Percentiles rank a stretch among this genome's conserved stretches.
Evolutionary conservation across 768 basidiomycete genomes (phyloP).

Genomic region (Myochromella boudieri): DNA sequence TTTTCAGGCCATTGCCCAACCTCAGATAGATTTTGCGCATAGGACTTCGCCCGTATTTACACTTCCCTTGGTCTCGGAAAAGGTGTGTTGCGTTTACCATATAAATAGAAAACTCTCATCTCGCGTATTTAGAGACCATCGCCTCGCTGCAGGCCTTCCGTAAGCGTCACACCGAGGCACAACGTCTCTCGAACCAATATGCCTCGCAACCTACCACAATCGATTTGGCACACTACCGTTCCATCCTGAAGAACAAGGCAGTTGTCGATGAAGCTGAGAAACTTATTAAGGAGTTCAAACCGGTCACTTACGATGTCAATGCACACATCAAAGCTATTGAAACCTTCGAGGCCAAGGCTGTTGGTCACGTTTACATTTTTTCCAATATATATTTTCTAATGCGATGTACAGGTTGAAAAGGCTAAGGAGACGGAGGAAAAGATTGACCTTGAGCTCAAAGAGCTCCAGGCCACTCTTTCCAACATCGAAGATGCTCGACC

Average conservation of each 20-base stretch:
- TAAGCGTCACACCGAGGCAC: slow-evolving; percentile 90
- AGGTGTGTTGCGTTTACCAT: slow-evolving; percentile 46
- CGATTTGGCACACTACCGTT: slow-evolving; percentile 91
- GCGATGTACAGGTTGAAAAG: slow-evolving; percentile 64
- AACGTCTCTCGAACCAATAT: slow-evolving; percentile 65
- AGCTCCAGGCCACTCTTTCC: slow-evolving; percentile 88
- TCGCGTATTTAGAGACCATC: slow-evolving; percentile 69
- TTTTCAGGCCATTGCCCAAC: neutral
- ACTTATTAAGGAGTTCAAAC: slow-evolving; percentile 84
- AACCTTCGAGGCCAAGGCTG: slow-evolving; percentile 95
- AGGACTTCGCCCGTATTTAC: slow-evolving; percentile 88
- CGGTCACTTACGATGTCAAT: slow-evolving; percentile 88
- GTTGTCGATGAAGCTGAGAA: slow-evolving; percentile 94
- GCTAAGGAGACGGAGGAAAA: slow-evolving; percentile 88
- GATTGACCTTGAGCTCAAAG: slow-evolving; percentile 88
- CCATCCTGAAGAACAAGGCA: slow-evolving; percentile 87
- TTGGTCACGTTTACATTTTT: slow-evolving; percentile 31
- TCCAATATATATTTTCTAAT: neutral
- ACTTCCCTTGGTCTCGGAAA: slow-evolving; percentile 82
- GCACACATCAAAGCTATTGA: slow-evolving; percentile 94
- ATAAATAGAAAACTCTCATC: neutral
- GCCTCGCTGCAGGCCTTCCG: slow-evolving; percentile 92
- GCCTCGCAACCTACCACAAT: slow-evolving; percentile 75
- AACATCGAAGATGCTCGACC: slow-evolving; percentile 98
- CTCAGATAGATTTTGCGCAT: slow-evolving; percentile 12